Conservation (phyloP, 202 grass and related monocot species). For the Carex sylvatica region DNA sequence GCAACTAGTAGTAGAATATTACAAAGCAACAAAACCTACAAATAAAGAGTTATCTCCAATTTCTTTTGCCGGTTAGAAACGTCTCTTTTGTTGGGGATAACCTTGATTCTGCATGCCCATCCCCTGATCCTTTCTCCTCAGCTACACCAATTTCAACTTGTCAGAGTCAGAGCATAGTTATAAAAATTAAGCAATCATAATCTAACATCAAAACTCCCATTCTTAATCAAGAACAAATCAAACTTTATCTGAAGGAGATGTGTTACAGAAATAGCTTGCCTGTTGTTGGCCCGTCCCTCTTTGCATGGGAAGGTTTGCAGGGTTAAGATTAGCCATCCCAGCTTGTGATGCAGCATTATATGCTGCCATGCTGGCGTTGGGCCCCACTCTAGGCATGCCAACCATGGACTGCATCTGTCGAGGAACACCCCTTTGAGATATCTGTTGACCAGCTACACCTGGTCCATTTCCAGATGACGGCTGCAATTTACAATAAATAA, state of each 20-base stretch:
- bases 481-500: conserved; percentile 28
- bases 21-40: conserved; percentile 1
- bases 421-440: conserved; percentile 54
- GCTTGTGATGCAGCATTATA: conserved; percentile 73
- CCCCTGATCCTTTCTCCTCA: conserved; percentile 85
- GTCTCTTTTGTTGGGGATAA: conserved; percentile 92
- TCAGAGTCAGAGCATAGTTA: not conserved
- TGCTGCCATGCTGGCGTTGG: conserved; percentile 46
- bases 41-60: not conserved
- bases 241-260: not conserved
- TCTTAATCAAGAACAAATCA: not conserved
- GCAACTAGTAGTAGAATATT: not conserved
- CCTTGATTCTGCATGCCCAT: conserved; percentile 86
- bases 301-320: conserved; percentile 83
- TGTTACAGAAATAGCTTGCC: conserved; percentile 36
- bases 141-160: conserved; percentile 38
- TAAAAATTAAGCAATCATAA: not conserved
- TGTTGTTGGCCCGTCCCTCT: conserved; percentile 80
- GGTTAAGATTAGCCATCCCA: conserved; percentile 60
- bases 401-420: conserved; percentile 79
- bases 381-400: conserved; percentile 67
- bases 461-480: conserved; percentile 70
- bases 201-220: not conserved
- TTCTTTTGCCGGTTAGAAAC: conserved; percentile 46
- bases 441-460: conserved; percentile 42